Evolutionary conservation across 306 rosid species (phyloP), one percentile per base, ranked within the genome.

Genomic region (Vigna unguiculata): DNA sequence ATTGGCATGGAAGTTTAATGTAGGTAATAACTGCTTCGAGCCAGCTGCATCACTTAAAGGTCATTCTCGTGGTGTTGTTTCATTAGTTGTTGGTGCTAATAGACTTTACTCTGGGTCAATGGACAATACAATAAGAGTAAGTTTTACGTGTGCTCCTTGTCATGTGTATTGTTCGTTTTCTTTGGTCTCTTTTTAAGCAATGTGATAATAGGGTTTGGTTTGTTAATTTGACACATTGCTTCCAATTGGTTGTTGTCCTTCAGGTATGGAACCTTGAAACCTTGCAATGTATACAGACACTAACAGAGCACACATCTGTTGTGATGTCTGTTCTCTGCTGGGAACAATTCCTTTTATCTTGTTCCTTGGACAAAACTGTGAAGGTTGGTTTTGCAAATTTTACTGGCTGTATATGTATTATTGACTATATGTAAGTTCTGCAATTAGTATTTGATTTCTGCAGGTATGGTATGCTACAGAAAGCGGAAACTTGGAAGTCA

Each of bases 301-400:
- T 95, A 63, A 84, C 91, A 24, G 97, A 86, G 76, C 98, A 95
- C 76, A 90, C 88, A 16, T 79, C 96, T 25, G 98, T 95, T 77
- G 98, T 95, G 74, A 95, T 92, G 98, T 95, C 98, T 78, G 85
- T 95, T 82, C 97, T 95, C 79, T 92, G 96, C 83, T 95, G 98
- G 98, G 97, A 95, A 25, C 97, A 95, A 85, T 95, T 92, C 72
- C 96, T 95, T 54, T 78, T 95, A 78, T 90, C 98, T 41, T 88
- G 92, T 73, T 95, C 98, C 6, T 85, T 95, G 66, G 98, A 95
- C 90, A 75, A 89, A 72, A 89, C 94, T 72, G 87, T 95, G 69
- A 95, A 92, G 98, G 98, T 92, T 55, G 9, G 69, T 76, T 51
- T 79, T 78, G 49, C 53, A 59, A 40, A 32, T 15, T 30, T 76